Conservation (phyloP, 140 eudicot genomes). For the Erigeron philadelphicus region DNA sequence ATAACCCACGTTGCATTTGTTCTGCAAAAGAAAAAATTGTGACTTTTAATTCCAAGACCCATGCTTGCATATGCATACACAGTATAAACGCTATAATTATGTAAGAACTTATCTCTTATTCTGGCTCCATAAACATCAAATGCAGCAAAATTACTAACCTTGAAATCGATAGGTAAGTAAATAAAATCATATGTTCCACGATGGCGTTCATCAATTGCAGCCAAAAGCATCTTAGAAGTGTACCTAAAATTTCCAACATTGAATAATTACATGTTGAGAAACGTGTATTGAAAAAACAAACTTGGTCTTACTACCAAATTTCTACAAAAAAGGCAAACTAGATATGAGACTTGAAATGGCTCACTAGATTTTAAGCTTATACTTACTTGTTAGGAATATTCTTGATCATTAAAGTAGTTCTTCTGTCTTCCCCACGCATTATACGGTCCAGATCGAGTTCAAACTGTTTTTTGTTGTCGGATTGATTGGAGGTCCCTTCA, state of each 20-base stretch:
- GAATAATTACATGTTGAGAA: background rate
- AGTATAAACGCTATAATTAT: background rate
- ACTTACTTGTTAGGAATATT: conserved; percentile 97
- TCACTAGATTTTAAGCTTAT: conserved; percentile 10
- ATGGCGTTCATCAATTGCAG: conserved; percentile 92
- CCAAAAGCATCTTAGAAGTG: conserved; percentile 95
- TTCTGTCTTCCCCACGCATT: conserved; percentile 74
- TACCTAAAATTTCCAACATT: conserved; percentile 46
- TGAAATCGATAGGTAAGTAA: conserved; percentile 90
- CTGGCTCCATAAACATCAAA: conserved; percentile 8
- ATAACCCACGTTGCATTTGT: conserved; percentile 97
- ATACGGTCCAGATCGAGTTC: conserved; percentile 89
- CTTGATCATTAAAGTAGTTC: conserved; percentile 97
- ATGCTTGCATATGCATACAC: conserved; percentile 6
- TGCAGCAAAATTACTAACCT: conserved; percentile 51
- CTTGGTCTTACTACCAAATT: background rate
- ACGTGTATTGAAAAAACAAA: background rate
- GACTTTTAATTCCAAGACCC: background rate
- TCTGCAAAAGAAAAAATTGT: conserved; percentile 46
- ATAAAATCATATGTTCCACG: conserved; percentile 90
- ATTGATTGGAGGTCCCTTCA: conserved; percentile 55
- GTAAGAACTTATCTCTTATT: background rate
- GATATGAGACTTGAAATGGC: background rate
- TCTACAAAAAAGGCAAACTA: background rate
- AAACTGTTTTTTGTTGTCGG: conserved; percentile 83